Percentiles rank a stretch among this genome's conserved stretches.
These are phyloP conservation scores for Pisolithus tinctorius DNA, from an alignment of 768 basidiomycete genomes.

Conservation along the genomic window DNA sequence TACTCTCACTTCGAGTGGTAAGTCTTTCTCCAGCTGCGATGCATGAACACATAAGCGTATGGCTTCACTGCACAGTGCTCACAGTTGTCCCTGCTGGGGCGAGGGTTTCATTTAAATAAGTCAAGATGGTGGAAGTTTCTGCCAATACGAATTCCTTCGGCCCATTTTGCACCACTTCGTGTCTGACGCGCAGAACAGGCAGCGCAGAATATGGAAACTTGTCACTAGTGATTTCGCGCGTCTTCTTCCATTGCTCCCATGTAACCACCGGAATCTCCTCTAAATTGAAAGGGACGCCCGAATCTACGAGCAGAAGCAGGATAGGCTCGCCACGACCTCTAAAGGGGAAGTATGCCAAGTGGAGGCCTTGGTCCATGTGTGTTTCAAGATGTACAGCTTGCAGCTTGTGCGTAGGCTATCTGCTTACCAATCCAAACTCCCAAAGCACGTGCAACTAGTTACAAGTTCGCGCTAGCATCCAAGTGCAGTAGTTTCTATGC, in stretches of 20 bases:
- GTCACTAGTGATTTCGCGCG: conserved; percentile 10
- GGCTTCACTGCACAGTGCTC: background rate
- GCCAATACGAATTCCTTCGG: conserved; percentile 13
- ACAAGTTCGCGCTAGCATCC: no score
- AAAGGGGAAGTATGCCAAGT: conserved; percentile 15
- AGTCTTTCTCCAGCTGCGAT: background rate
- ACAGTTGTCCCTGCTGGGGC: conserved; percentile 9
- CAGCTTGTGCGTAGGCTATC: conserved; percentile 43
- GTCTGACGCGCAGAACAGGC: conserved; percentile 19
- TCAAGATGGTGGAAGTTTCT: conserved; percentile 20
- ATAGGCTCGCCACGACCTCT: conserved; percentile 23
- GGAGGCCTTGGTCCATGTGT: conserved; percentile 21
- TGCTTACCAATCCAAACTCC: no score
- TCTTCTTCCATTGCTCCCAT: conserved; percentile 13
- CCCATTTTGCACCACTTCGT: conserved; percentile 3
- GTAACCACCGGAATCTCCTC: conserved; percentile 11
- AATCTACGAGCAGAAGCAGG: conserved; percentile 19
- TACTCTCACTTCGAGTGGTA: conserved; percentile 6
- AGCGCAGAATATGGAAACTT: conserved; percentile 18
- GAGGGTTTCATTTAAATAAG: conserved; percentile 18
- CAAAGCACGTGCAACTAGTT: no score
- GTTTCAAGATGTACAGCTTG: conserved; percentile 46
- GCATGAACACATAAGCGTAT: background rate
- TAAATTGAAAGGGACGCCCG: conserved; percentile 15
- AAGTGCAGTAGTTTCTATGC: no score